These are phyloP conservation scores for Brettanomyces bruxellensis DNA, from an alignment of 805 yeast genomes.

Conservation along the genomic window DNA sequence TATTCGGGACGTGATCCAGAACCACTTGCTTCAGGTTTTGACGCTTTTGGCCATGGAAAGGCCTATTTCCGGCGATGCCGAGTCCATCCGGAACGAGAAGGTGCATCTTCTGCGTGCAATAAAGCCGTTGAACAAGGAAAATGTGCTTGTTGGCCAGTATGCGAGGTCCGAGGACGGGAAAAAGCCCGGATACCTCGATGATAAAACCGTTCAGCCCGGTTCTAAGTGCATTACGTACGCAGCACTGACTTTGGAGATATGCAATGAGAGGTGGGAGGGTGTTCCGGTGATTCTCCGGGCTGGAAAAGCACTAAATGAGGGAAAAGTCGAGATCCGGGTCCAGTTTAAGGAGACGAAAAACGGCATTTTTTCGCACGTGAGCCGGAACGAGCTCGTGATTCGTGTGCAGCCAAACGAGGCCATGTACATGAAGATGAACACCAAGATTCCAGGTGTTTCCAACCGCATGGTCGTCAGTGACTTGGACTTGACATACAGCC, in stretches of 20 bases:
- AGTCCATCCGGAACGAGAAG: conserved; percentile 91
- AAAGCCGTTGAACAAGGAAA: conserved; percentile 52
- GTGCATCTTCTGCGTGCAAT: conserved; percentile 85
- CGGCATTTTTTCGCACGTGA: conserved; percentile 73
- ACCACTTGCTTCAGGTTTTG: conserved; percentile 87
- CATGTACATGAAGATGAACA: conserved; percentile 83
- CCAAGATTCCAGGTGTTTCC: conserved; percentile 88
- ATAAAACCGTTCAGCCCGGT: conserved; percentile 72
- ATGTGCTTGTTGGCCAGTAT: conserved; percentile 84
- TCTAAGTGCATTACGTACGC: conserved; percentile 92
- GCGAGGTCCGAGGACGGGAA: conserved; percentile 73
- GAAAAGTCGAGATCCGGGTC: conserved; percentile 89
- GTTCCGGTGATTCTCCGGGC: conserved; percentile 95
- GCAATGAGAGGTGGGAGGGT: conserved; percentile 97
- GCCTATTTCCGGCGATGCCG: conserved; percentile 86
- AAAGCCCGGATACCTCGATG: conserved; percentile 88
- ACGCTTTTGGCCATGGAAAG: conserved; percentile 93
- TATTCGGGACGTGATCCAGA: conserved; percentile 96
- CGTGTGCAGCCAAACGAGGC: conserved; percentile 95
- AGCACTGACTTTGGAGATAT: conserved; percentile 67
- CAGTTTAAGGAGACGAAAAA: conserved; percentile 83
- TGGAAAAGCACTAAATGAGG: conserved; percentile 93
- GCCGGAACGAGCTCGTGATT: conserved; percentile 88
- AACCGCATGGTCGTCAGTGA: conserved; percentile 79
- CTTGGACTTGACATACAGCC: conserved; percentile 77